Conservation (phyloP, 116 monocot species). For the Phalaenopsis hybrid region DNA sequence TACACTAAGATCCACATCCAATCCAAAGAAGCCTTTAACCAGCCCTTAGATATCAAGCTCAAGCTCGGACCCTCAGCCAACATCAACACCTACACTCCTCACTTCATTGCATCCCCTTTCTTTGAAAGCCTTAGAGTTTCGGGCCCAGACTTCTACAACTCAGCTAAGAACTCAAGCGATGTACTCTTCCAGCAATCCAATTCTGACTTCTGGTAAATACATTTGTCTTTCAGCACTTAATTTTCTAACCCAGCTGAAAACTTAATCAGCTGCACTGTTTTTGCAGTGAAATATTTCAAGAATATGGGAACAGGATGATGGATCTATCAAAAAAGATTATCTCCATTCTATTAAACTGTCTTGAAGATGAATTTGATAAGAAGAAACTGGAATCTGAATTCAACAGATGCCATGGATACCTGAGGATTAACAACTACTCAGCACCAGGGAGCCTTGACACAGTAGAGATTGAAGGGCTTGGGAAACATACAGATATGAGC, state of each 20-base stretch:
- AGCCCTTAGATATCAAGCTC: constrained; percentile 28
- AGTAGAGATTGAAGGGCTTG: constrained; percentile 37
- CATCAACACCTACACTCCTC: constrained; percentile 37
- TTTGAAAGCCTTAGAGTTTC: constrained; percentile 45
- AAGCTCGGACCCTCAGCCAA: constrained; percentile 29
- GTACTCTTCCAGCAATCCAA: constrained; percentile 20
- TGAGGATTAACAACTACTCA: constrained; percentile 44
- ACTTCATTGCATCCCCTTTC: constrained; percentile 46
- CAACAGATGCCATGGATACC: constrained; percentile 35
- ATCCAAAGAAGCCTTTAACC: constrained; percentile 14
- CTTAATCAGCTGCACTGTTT: not conserved
- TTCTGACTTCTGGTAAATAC: constrained; percentile 28
- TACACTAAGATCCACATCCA: constrained; percentile 12
- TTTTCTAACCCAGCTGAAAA: not conserved
- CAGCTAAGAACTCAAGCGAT: constrained; percentile 28
- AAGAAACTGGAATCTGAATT: constrained; percentile 32
- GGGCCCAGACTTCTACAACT: constrained; percentile 36
- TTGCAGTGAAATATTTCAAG: constrained; percentile 21
- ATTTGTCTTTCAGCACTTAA: not conserved
- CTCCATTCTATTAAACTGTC: constrained; percentile 23
- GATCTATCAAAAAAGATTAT: constrained; percentile 30
- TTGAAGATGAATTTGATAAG: constrained; percentile 18
- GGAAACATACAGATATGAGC: constrained; percentile 61
- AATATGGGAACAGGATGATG: constrained; percentile 36
- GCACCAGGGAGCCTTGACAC: not conserved